Base-by-base conservation (phyloP, 2,329 filamentous ascomycete species). In the Knufia petricola region DNA sequence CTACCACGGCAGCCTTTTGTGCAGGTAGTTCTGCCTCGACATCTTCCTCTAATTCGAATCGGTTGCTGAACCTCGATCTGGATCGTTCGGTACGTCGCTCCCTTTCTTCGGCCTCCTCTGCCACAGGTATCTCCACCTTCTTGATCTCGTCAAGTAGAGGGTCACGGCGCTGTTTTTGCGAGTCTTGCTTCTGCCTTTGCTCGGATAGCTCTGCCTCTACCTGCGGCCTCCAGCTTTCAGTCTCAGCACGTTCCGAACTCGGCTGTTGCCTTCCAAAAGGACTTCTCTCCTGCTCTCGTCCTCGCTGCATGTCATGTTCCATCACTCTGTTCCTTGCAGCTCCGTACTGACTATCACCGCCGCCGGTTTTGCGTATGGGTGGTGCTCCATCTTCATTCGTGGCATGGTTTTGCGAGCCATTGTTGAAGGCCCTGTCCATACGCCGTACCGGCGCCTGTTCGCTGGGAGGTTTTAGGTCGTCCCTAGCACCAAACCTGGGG, bases 11-110 rank as follows among this genome's bases (percentile, higher is more conserved):
- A 19, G 12, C 12, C 34, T 61, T 62, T n/a, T 59, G 57, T 28
- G 64, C 63, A 32, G 64, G 59, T 26, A 55, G 41, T 41, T 69
- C 67, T 21, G 64, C 64, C 17, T 63, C 63, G 1, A 60, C 58
- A n/a, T 65, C 64, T 19, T 65, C 61, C 8, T 58, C 53, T 30
- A 59, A 45, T 24, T 49, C 46, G 24, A 15, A 32, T 9, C 48
- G 49, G 31, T 12, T 32, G 19, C 41, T 44, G n/a, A 32, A 17
- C 32, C 41, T 30, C n/a, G 26, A 17, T 9, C 13, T 31, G 6
- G 12, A 6, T 3, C 19, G 24, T 6, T n/a, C 17, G 4, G 41
- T 23, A 40, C 6, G 28, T n/a, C 32, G 32, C 26, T 31, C 24
- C 8, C 3, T n/a, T 26, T 32, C 3, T 15, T 32, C 26, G 2